Evolutionary conservation across 1,284 basidiomycete species (phyloP), one percentile per base, ranked within the genome.

Genomic region (Exobasidium rhododendri): DNA sequence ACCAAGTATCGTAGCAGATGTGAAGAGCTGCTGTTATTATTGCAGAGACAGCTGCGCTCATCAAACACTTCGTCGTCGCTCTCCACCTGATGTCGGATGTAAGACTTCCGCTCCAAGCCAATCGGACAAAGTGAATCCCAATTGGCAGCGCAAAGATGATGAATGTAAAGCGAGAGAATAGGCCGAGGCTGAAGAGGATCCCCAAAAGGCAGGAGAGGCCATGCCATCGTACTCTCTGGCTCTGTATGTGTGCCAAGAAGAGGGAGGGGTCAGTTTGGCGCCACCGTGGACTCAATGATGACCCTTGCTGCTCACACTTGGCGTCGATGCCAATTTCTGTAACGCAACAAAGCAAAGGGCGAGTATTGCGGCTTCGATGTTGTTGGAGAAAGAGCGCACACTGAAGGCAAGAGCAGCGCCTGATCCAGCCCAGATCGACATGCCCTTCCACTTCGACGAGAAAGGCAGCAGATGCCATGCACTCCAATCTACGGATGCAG

Each of bases 301-400:
- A 43, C 11, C 40, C 26, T 50, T 50, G 22, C 3, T 20, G 22
- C 24, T 17, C 13, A 22, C 6, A 26, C 7, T 17, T 17, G 4
- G 47, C 47, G 4, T 28, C 26, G n/a, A 28, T 20, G 20, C 4
- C 28, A 46, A 32, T 43, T 20, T 22, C 47, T 32, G 45, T n/a
- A 47, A 5, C 24, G 64, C 3, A 6, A 60, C 28, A 1, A 74
- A 28, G 13, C 65, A 30, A 2, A 63, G 11, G 0, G 70, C 73
- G 4, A 80, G 46, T 17, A 67, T 26, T 29, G 67, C 20, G 0
- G 76, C 63, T 58, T 81, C 80, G 50, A 73, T 44, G 4, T 77
- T 60, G 57, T 81, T 81, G 54, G 78, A 79, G 57, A 81, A 79
- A 1, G 80, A 73, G 1, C 80, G 73, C 3, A 74, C 64, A 28